Percentiles rank a stretch among this genome's conserved stretches.
Evolutionary conservation across 345 rosid species (phyloP).

Genomic region (Hevea brasiliensis): DNA sequence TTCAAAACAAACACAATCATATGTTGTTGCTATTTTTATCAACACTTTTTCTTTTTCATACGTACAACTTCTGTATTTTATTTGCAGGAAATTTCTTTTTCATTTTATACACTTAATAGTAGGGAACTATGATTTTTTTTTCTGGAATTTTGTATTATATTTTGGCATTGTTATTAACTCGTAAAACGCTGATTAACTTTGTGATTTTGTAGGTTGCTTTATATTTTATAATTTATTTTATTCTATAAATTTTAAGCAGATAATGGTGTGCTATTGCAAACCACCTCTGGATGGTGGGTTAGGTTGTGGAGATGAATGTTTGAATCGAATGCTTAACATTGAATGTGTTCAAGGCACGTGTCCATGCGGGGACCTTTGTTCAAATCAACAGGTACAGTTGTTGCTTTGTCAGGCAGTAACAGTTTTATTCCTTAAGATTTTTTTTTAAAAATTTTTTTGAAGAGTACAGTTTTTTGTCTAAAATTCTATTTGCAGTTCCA

Average conservation of each 20-base stretch:
- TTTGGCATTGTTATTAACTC: neutral
- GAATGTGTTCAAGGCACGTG: conserved; percentile 95
- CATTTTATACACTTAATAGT: neutral
- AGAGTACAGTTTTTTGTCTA: conserved; percentile 6
- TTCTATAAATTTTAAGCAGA: conserved; percentile 41
- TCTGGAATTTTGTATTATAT: neutral
- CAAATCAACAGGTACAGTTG: conserved; percentile 83
- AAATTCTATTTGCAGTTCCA: conserved; percentile 73
- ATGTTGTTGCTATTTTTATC: neutral
- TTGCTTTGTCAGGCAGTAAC: conserved; percentile 11
- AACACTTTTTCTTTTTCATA: neutral
- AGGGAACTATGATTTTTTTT: neutral
- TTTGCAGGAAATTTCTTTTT: neutral
- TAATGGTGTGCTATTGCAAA: conserved; percentile 96
- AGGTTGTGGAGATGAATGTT: conserved; percentile 96
- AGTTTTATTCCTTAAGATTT: neutral
- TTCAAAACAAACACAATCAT: too few relatives aligned
- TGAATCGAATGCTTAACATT: conserved; percentile 95
- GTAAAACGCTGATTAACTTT: conserved; percentile 12
- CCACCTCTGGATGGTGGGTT: conserved; percentile 52
- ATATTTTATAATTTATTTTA: neutral
- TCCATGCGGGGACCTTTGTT: conserved; percentile 85
- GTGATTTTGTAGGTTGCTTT: neutral
- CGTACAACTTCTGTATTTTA: neutral
- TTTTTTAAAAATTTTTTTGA: neutral